A percentile compares a stretch with the other conserved stretches of the same genome.
These are phyloP conservation scores for Ricinus communis DNA, from an alignment of 345 rosid genomes.

Conservation along the genomic window DNA sequence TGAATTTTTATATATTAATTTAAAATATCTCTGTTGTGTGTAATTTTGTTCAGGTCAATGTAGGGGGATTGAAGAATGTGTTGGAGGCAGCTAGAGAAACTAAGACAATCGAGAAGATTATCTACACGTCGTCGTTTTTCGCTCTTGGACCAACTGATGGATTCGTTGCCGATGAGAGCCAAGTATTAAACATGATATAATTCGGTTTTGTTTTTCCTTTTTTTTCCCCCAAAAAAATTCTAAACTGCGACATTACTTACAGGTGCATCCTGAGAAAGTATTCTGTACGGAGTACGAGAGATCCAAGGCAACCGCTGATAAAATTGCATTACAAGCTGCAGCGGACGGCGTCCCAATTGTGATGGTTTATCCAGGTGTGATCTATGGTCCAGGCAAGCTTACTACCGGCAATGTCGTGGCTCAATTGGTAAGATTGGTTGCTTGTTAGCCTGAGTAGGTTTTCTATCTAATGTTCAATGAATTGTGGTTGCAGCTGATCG, in stretches of 20 bases:
- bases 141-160: constrained; percentile 90
- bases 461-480: background rate
- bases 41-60: constrained; percentile 59
- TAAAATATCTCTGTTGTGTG: no score
- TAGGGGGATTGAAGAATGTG: constrained; percentile 75
- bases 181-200: constrained; percentile 32
- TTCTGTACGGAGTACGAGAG: constrained; percentile 88
- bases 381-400: constrained; percentile 86
- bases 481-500: constrained; percentile 56
- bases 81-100: constrained; percentile 61
- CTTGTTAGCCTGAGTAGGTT: background rate
- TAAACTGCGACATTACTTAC: background rate
- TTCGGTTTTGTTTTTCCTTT: no score
- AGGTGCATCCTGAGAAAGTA: constrained; percentile 62
- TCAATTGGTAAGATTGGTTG: constrained; percentile 50
- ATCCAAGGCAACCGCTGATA: constrained; percentile 74
- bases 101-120: constrained; percentile 53
- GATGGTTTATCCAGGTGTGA: constrained; percentile 76
- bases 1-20: no score
- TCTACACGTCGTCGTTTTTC: constrained; percentile 88
- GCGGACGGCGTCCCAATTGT: constrained; percentile 70
- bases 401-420: constrained; percentile 72
- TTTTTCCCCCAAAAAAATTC: background rate
- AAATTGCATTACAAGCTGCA: constrained; percentile 67
- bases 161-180: constrained; percentile 66